Conservation (phyloP, 78 protist species). For the Speleostelium caveatum region DNA sequence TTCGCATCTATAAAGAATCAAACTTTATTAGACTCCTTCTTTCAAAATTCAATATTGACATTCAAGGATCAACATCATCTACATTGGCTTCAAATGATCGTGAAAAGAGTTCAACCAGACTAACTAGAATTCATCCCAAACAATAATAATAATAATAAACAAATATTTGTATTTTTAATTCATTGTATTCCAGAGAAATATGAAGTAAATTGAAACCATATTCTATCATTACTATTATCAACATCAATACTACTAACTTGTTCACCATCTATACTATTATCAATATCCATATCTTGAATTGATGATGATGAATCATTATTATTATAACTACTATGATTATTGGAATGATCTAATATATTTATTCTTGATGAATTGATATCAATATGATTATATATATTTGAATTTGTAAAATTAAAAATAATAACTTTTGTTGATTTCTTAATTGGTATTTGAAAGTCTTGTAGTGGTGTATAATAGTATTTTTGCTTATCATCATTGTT, state of each 20-base stretch:
- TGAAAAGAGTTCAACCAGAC: no score
- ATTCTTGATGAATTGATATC: neutral
- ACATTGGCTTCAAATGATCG: no score
- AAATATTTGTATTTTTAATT: no score
- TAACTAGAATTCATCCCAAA: no score
- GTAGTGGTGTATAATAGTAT: neutral
- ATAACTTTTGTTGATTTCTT: conserved; percentile 23
- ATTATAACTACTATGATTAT: neutral
- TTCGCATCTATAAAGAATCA: neutral
- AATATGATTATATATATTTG: neutral
- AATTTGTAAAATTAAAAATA: conserved; percentile 7
- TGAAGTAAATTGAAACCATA: conserved; percentile 16
- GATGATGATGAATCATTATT: neutral
- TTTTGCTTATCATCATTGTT: neutral
- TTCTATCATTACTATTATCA: neutral
- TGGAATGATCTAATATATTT: neutral
- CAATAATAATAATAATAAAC: no score
- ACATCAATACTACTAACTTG: neutral
- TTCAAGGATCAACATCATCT: no score
- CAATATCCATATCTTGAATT: neutral
- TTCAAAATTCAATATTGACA: no score
- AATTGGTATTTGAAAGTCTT: conserved; percentile 19
- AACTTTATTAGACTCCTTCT: neutral
- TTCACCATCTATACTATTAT: neutral
- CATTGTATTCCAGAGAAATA: neutral